A percentile compares a stretch with the other conserved stretches of the same genome.
phyloP scores from a whole-genome alignment of 2,329 filamentous ascomycete genomes.

The Myriosclerotinia scirpicola region DNA sequence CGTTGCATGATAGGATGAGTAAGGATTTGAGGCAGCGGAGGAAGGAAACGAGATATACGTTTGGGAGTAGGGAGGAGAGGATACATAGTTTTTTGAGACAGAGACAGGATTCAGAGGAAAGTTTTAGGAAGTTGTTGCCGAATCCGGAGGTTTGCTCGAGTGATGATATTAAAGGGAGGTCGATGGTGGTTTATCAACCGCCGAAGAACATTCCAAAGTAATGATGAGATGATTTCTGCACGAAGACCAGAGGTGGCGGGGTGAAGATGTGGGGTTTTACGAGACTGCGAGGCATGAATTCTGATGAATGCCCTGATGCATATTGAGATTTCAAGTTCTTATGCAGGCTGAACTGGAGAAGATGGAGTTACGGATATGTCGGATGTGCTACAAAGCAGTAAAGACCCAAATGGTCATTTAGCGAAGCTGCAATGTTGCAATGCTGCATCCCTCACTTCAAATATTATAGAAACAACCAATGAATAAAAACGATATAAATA shows the following conservation, averaged over 20 bases:
- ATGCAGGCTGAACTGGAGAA: no score
- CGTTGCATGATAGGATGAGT: slow-evolving; percentile 65
- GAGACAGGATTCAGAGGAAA: slow-evolving; percentile 47
- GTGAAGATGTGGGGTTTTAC: slow-evolving; percentile 11
- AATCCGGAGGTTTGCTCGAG: slow-evolving; percentile 48
- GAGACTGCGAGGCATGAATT: no score
- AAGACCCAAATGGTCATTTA: no score
- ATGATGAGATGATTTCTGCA: background rate
- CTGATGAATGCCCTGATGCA: background rate
- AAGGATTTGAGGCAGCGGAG: slow-evolving; percentile 57
- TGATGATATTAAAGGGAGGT: slow-evolving; percentile 41
- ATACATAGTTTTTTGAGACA: slow-evolving; percentile 77
- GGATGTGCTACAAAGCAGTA: no score
- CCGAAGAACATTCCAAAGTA: slow-evolving; percentile 16
- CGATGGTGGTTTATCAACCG: slow-evolving; percentile 28
- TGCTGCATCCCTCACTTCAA: no score
- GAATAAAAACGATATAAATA: no score
- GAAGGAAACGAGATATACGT: slow-evolving; percentile 52
- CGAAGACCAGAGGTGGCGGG: background rate
- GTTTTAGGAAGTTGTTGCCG: slow-evolving; percentile 47
- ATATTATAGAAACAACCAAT: no score
- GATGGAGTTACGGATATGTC: no score
- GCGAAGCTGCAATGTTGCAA: no score
- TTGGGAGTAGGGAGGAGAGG: slow-evolving; percentile 60
- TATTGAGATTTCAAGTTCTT: no score